A percentile compares a stretch with the other conserved stretches of the same genome.
These are phyloP conservation scores for Rutidosis leptorrhynchoides DNA, from an alignment of 129 eudicot species.

Conservation along the genomic window DNA sequence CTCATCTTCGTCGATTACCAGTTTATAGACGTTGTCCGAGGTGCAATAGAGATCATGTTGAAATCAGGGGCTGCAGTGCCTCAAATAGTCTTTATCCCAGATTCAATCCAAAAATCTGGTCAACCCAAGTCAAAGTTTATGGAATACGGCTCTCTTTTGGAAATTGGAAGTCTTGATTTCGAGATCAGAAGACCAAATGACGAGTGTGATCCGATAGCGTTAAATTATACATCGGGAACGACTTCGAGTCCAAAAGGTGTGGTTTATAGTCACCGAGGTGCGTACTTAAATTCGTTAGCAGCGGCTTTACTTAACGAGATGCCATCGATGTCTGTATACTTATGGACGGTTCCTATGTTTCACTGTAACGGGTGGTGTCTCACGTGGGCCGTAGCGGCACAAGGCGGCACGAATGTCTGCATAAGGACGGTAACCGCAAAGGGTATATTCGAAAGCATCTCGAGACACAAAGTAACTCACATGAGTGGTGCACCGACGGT, in stretches of 20 bases:
- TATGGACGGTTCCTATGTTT: conserved; percentile 47
- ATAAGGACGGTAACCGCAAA: conserved; percentile 30
- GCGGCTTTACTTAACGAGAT: conserved; percentile 22
- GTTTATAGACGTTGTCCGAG: conserved; percentile 19
- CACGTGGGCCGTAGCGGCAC: conserved; percentile 41
- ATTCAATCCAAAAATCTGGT: not conserved
- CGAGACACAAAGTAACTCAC: conserved; percentile 36
- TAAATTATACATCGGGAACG: conserved; percentile 47
- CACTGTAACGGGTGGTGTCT: conserved; percentile 49
- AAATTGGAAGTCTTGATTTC: conserved; percentile 30
- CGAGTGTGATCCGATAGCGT: conserved; percentile 40
- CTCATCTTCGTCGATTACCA: conserved; percentile 34
- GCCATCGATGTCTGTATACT: conserved; percentile 31
- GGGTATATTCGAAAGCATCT: conserved; percentile 19
- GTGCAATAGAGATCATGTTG: conserved; percentile 29
- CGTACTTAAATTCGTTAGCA: conserved; percentile 34
- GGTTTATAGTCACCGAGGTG: conserved; percentile 43
- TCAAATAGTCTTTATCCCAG: conserved; percentile 37
- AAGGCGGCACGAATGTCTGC: conserved; percentile 42
- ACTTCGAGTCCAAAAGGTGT: conserved; percentile 44
- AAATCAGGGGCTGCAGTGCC: conserved; percentile 26
- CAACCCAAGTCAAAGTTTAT: not conserved
- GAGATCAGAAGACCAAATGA: conserved; percentile 29
- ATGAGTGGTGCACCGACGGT: conserved; percentile 44
- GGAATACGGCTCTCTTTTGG: conserved; percentile 28